A percentile compares a stretch with the other conserved stretches of the same genome.
These are phyloP conservation scores for Skeletonema marinoi DNA, from an alignment of 108 stramenopile species.

Conservation along the genomic window DNA sequence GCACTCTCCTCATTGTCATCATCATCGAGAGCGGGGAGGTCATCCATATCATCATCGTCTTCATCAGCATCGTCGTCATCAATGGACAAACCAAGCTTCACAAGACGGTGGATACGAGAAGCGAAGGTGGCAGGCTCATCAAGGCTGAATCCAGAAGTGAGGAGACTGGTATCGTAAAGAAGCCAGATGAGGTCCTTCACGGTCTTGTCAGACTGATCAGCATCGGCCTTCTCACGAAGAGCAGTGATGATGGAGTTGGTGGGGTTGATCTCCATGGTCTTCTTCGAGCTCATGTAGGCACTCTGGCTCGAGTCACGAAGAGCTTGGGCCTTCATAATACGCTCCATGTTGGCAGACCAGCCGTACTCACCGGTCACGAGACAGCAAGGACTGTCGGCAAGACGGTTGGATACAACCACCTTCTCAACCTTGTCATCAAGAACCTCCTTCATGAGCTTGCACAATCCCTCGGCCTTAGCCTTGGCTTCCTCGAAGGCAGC, in stretches of 20 bases:
- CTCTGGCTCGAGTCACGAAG: slow-evolving; percentile 97
- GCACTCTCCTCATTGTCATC: slow-evolving; percentile 95
- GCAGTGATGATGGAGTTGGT: slow-evolving; percentile 97
- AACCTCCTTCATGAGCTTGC: slow-evolving; percentile 99
- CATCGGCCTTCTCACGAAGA: slow-evolving; percentile 98
- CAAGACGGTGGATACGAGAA: slow-evolving; percentile 98
- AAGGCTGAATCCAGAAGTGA: slow-evolving; percentile 98
- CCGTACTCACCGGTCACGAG: slow-evolving; percentile 99
- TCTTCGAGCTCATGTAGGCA: slow-evolving; percentile 99
- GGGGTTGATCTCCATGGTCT: slow-evolving; percentile 99
- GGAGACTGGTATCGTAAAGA: slow-evolving; percentile 98
- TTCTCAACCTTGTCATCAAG: slow-evolving; percentile 99
- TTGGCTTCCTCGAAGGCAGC: slow-evolving; percentile 98
- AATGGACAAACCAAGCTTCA: slow-evolving; percentile 98
- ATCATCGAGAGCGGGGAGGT: slow-evolving; percentile 93
- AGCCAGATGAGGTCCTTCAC: slow-evolving; percentile 99
- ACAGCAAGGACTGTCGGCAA: slow-evolving; percentile 98
- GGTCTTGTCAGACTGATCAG: slow-evolving; percentile 99
- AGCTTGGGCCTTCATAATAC: slow-evolving; percentile 99
- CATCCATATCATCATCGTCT: slow-evolving; percentile 91
- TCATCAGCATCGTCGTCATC: slow-evolving; percentile 97
- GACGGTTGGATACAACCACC: slow-evolving; percentile 98
- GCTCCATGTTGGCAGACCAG: slow-evolving; percentile 99
- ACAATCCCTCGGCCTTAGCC: slow-evolving; percentile 93
- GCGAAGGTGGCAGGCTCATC: slow-evolving; percentile 99